Base-by-base conservation (phyloP, 164 flowering plant species). In the Nymphaea thermarum region DNA sequence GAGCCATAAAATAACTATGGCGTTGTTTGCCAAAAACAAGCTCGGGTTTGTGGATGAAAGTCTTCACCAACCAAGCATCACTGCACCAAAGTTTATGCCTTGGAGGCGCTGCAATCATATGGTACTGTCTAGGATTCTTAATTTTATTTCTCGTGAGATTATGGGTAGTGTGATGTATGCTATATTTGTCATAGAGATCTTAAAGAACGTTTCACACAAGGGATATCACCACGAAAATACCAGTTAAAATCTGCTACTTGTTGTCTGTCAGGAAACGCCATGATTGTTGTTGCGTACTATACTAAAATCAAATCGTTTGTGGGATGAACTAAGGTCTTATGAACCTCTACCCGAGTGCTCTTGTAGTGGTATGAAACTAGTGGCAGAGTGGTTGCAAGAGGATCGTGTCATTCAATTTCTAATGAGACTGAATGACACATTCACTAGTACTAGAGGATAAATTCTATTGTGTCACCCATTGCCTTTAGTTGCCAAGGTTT, bases 381-480 rank as follows among this genome's bases (percentile, higher is more conserved):
- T 55, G 60, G 10, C 60, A 10, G 16, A 10, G 16, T 16, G 10
- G 12, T 8, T 8, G 60, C 60, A 55, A 55, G 16, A 55, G 10
- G 64, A 62, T 11, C 64, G 25, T 6, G 25, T 62, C 25, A 62
- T 62, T 12, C 64, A 62, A 18, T 62, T 62, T 62, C 18, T 62
- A 62, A 62, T 62, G 64, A 25, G 64, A 11, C 36, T 62, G 14
- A 62, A 62, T 62, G 64, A 62, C 36, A 6, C 64, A 12, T 62
- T 12, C 64, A 25, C 36, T 0, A 25, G 36, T 25, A 25, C 36
- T 25, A 25, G 36, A 25, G 36, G 1, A 25, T 25, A 25, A 25
- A 25, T 25, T 25, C 36, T 25, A 25, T 25, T 25, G 36, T 1
- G 1, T 25, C 36, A 25, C 36, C 36, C 36, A 25, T 25, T 25